Evolutionary conservation across 73 alveolate species (phyloP).

Genomic region (Paramecium sexaurelia): DNA sequence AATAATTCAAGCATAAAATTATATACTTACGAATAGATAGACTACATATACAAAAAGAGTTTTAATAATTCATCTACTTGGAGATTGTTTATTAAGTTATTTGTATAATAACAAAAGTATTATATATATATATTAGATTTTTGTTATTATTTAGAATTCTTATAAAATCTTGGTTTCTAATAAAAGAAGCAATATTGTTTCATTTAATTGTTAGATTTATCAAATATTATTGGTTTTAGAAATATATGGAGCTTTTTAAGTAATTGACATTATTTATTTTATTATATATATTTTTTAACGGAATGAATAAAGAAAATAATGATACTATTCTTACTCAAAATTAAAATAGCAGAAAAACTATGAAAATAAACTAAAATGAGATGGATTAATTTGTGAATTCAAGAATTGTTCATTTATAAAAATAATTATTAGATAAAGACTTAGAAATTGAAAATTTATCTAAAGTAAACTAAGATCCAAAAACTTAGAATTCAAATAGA

Average conservation of each 20-base stretch:
- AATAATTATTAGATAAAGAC: constrained; percentile 46
- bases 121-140: background rate
- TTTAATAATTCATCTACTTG: background rate
- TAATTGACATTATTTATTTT: background rate
- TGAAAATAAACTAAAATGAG: background rate
- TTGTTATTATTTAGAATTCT: background rate
- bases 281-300: constrained; percentile 18
- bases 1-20: background rate
- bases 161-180: background rate
- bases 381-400: constrained; percentile 1
- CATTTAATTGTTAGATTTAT: background rate
- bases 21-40: background rate
- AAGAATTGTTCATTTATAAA: constrained; percentile 21
- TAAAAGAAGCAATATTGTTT: background rate
- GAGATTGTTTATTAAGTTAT: background rate
- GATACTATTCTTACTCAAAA: background rate
- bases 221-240: background rate
- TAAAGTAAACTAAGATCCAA: background rate
- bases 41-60: background rate
- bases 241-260: constrained; percentile 36
- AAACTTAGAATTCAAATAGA: background rate
- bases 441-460: constrained; percentile 29
- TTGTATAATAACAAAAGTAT: background rate
- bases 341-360: background rate
- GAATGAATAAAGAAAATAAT: constrained; percentile 50